A percentile compares a stretch with the other conserved stretches of the same genome.
phyloP scores from a whole-genome alignment of 2,329 filamentous ascomycete genomes.

The Pseudogymnoascus sp. region DNA sequence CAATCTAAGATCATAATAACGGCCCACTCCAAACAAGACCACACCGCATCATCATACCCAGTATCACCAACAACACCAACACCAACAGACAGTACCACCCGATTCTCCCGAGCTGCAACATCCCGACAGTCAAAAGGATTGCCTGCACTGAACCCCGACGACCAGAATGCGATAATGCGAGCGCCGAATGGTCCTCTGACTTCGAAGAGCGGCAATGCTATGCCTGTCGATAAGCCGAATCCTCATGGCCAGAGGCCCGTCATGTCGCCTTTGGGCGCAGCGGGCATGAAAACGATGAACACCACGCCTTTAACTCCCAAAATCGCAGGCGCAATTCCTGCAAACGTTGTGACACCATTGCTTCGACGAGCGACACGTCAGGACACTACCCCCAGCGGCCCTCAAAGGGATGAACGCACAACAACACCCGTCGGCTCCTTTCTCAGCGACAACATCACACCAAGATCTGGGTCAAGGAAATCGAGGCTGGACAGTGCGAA shows the following conservation, averaged over 20 bases:
- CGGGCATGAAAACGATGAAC: constrained; percentile 45
- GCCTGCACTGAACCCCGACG: constrained; percentile 9
- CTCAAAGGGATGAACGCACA: constrained; percentile 40
- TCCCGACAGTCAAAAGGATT: constrained; percentile 12
- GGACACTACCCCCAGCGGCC: constrained; percentile 15
- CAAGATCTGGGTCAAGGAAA: constrained; percentile 67
- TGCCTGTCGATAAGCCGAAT: constrained; percentile 46
- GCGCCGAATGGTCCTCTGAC: constrained; percentile 26
- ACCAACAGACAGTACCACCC: constrained; percentile 14
- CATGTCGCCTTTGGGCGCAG: constrained; percentile 60
- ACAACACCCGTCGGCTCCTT: constrained; percentile 44
- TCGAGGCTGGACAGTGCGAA: constrained; percentile 61
- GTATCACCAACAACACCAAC: constrained; percentile 12
- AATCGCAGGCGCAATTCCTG: constrained; percentile 35
- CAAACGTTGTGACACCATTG: constrained; percentile 24
- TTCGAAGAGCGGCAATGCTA: constrained; percentile 24
- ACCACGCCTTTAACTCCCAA: constrained; percentile 53
- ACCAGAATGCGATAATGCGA: constrained; percentile 40
- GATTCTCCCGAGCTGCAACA: constrained; percentile 18
- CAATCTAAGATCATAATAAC: constrained; percentile 6
- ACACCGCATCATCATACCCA: constrained; percentile 5
- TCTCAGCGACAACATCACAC: constrained; percentile 64
- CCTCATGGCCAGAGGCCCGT: constrained; percentile 49
- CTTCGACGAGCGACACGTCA: constrained; percentile 43
- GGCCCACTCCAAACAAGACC: constrained; percentile 6